Evolutionary conservation across 1,139 yeast genomes (phyloP).

Genomic region (Blastobotrys niveus): DNA sequence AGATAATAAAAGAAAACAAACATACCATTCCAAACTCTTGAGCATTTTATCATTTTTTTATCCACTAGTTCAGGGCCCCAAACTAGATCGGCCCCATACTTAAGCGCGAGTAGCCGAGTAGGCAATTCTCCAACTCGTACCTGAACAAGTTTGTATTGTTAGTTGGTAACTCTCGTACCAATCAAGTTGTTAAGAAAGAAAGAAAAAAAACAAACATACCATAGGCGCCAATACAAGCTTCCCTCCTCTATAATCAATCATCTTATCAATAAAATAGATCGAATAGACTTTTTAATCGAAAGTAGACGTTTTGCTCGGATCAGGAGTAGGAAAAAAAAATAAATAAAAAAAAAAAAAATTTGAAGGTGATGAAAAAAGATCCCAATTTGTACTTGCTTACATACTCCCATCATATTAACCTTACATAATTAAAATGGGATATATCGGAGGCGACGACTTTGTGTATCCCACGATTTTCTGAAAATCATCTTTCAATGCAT

Average conservation of each 20-base stretch:
- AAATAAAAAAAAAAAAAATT: background rate
- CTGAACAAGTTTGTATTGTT: conserved; percentile 14
- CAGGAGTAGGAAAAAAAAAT: background rate
- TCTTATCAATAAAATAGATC: conserved; percentile 8
- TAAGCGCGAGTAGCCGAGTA: conserved; percentile 68
- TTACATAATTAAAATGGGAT: too few relatives aligned
- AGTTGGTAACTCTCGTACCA: background rate
- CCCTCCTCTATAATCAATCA: conserved; percentile 47
- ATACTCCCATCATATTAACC: too few relatives aligned
- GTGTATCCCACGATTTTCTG: too few relatives aligned
- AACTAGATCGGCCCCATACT: conserved; percentile 86
- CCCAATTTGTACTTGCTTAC: too few relatives aligned
- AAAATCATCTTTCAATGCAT: too few relatives aligned
- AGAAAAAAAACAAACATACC: conserved; percentile 34
- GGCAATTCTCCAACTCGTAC: conserved; percentile 94
- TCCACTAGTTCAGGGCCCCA: conserved; percentile 95
- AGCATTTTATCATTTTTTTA: conserved; percentile 68
- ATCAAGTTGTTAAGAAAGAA: background rate
- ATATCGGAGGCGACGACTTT: too few relatives aligned
- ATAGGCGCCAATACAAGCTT: conserved; percentile 88
- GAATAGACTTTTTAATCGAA: background rate
- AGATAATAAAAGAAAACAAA: too few relatives aligned
- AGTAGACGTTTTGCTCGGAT: too few relatives aligned
- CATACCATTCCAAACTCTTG: conserved; percentile 51
- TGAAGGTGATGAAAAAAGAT: too few relatives aligned